Conservation (phyloP, 257 asterid species). For the Echites panduratus region DNA sequence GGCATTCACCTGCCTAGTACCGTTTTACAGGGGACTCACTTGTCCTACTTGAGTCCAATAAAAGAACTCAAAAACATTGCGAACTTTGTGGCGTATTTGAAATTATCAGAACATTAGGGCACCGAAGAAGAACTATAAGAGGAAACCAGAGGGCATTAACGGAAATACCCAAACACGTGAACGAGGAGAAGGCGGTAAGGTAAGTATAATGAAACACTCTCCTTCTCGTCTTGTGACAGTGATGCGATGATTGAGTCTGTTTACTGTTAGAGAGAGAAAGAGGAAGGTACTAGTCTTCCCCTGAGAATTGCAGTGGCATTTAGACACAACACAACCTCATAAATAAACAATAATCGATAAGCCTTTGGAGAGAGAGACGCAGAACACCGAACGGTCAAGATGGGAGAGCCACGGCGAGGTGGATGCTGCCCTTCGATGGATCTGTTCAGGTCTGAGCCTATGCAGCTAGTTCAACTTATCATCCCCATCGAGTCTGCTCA, state of each 20-base stretch:
- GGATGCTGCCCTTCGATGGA: slow-evolving; percentile 95
- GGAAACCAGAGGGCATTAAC: not conserved
- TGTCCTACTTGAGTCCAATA: too few species aligned
- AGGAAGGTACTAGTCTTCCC: not conserved
- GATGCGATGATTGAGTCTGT: slow-evolving; percentile 13
- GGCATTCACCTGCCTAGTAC: too few species aligned
- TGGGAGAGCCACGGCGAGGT: slow-evolving; percentile 63
- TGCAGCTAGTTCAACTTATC: slow-evolving; percentile 92
- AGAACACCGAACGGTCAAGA: slow-evolving; percentile 21
- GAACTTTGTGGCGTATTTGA: not conserved
- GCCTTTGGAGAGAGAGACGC: slow-evolving; percentile 12
- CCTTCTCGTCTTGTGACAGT: slow-evolving; percentile 1
- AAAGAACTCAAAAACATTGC: not conserved
- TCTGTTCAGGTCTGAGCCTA: slow-evolving; percentile 94
- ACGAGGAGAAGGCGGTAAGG: not conserved
- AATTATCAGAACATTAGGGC: not conserved
- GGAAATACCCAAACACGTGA: not conserved
- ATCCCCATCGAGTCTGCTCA: slow-evolving; percentile 93
- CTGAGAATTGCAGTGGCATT: not conserved
- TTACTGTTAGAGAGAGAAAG: not conserved
- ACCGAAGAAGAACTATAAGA: not conserved
- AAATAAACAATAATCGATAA: not conserved
- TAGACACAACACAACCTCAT: not conserved
- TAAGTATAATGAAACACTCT: not conserved
- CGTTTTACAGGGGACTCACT: too few species aligned